Percentiles rank a stretch among this genome's conserved stretches.
These are phyloP conservation scores for Cinchona pubescens DNA, from an alignment of 257 asterid genomes.

Conservation along the genomic window DNA sequence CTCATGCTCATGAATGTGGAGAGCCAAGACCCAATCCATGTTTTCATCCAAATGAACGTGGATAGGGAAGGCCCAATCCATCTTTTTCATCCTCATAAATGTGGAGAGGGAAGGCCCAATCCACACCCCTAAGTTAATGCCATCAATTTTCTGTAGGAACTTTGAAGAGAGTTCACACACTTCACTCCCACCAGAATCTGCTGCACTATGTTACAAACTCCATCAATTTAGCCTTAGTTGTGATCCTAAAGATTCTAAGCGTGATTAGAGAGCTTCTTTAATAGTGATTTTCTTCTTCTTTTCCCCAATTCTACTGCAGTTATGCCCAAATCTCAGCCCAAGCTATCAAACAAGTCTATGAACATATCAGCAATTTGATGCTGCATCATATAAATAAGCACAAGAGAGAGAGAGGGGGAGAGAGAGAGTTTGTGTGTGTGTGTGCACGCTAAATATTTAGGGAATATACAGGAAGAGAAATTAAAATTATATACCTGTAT, in stretches of 20 bases:
- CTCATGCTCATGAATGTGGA: not conserved
- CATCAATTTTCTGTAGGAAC: not conserved
- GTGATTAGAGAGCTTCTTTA: not conserved
- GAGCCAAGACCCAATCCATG: not conserved
- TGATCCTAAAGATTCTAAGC: not conserved
- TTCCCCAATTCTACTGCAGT: not conserved
- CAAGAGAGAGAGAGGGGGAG: constrained; percentile 9
- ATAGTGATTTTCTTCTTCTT: too few species aligned
- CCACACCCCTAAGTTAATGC: not conserved
- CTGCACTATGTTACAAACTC: not conserved
- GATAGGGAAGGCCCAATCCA: not conserved
- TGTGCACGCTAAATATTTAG: too few species aligned
- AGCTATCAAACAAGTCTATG: not conserved
- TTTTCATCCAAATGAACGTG: not conserved
- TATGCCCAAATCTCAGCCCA: not conserved
- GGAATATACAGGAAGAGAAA: constrained; percentile 13
- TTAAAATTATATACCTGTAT: constrained; percentile 50
- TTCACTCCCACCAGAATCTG: not conserved
- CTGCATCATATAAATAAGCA: constrained; percentile 4
- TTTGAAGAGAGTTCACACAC: not conserved
- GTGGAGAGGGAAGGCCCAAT: not conserved
- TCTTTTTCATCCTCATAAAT: not conserved
- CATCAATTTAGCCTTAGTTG: not conserved
- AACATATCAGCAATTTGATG: not conserved
- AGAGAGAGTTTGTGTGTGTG: too few species aligned